These are phyloP conservation scores for Scopulariopsis brevicaulis DNA, from an alignment of 2,329 filamentous ascomycete species.

Conservation along the genomic window DNA sequence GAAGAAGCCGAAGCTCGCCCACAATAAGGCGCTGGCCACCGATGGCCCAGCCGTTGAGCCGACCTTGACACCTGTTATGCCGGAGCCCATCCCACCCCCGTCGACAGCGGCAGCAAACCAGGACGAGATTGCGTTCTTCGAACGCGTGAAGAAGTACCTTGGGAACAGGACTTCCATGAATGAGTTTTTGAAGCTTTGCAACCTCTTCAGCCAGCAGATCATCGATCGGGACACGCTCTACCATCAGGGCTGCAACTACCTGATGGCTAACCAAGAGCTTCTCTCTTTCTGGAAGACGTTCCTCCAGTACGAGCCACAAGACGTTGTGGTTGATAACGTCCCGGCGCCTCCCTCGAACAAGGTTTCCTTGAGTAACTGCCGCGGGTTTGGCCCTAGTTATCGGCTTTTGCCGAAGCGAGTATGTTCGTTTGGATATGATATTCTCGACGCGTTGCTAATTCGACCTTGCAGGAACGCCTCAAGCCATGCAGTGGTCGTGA, in stretches of 20 bases:
- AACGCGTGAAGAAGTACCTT: slow-evolving; percentile 92
- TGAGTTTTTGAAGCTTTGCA: slow-evolving; percentile 95
- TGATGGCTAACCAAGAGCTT: slow-evolving; percentile 81
- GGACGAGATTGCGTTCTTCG: slow-evolving; percentile 89
- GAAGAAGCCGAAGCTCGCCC: slow-evolving; percentile 65
- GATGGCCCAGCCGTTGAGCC: slow-evolving; percentile 63
- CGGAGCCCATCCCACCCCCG: slow-evolving; percentile 73
- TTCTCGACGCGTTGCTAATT: slow-evolving; percentile 7
- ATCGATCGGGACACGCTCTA: slow-evolving; percentile 78
- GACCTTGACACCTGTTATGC: slow-evolving; percentile 77
- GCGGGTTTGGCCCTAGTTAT: slow-evolving; percentile 92
- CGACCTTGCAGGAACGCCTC: slow-evolving; percentile 53
- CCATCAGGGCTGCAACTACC: slow-evolving; percentile 73
- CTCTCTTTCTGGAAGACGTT: slow-evolving; percentile 81
- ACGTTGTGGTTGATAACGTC: slow-evolving; percentile 68
- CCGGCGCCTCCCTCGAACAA: slow-evolving; percentile 65
- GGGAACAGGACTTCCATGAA: slow-evolving; percentile 86
- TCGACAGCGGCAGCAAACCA: slow-evolving; percentile 61
- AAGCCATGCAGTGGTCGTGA: slow-evolving; percentile 91
- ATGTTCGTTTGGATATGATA: slow-evolving; percentile 15
- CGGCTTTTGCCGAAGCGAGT: slow-evolving; percentile 76
- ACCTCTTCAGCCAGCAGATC: slow-evolving; percentile 85
- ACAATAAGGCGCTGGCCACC: slow-evolving; percentile 45
- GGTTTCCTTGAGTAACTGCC: slow-evolving; percentile 90
- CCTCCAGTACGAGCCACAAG: slow-evolving; percentile 64